A percentile compares a stretch with the other conserved stretches of the same genome.
phyloP scores from a whole-genome alignment of 305 asterid genomes.

The Fraxinus sp. region DNA sequence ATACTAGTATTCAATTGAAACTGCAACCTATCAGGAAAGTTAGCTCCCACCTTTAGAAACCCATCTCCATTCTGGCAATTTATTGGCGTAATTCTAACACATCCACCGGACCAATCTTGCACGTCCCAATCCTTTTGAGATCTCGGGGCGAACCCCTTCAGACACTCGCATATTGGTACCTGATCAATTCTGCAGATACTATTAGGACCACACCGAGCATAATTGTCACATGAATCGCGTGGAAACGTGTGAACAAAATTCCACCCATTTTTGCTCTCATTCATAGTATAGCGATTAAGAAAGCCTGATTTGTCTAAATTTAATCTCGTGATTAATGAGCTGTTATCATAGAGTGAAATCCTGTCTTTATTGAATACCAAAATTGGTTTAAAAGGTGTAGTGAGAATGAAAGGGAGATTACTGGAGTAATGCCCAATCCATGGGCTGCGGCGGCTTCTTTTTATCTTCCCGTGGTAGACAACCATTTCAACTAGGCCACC shows the following conservation, averaged over 20 bases:
- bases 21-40: conserved; percentile 37
- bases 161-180: conserved; percentile 29
- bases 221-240: conserved; percentile 31
- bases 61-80: conserved; percentile 32
- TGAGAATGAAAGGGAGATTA: neutral
- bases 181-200: conserved; percentile 33
- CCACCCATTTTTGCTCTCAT: conserved; percentile 30
- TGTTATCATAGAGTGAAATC: neutral
- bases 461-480: neutral
- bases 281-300: conserved; percentile 4
- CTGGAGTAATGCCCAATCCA: conserved; percentile 24
- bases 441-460: conserved; percentile 9
- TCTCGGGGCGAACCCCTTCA: conserved; percentile 36
- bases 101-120: conserved; percentile 38
- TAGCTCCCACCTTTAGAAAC: conserved; percentile 33
- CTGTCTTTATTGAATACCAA: neutral
- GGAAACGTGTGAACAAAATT: neutral
- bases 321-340: conserved; percentile 6
- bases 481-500: conserved; percentile 23
- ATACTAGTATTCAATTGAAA: conserved; percentile 30
- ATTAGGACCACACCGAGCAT: conserved; percentile 37
- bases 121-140: conserved; percentile 31
- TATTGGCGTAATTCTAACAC: conserved; percentile 28
- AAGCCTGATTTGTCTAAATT: conserved; percentile 25
- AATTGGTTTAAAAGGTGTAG: neutral